Evolutionary conservation across 1,284 basidiomycete species (phyloP), one percentile per base, ranked within the genome.

Genomic region (Meripilus lineatus): DNA sequence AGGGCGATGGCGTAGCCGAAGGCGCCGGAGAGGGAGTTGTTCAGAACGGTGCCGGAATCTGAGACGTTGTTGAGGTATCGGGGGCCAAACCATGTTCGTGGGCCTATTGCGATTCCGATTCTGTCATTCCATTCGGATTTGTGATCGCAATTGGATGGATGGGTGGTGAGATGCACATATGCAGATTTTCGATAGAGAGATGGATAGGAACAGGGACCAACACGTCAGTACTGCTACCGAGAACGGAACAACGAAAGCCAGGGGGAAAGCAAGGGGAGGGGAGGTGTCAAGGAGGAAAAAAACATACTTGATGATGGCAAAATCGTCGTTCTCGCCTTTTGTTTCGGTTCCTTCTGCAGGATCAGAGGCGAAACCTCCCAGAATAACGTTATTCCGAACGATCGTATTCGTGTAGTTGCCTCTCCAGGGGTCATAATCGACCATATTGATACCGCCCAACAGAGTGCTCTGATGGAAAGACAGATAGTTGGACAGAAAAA

Each of bases 361-460:
- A 42, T 70, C 67, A 15, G 75, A 77, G 3, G 84, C 76, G 51
- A 84, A 85, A 7, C 79, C 85, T 23, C 85, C 86, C 4, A 72
- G 53, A 50, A 92, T 82, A 14, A 60, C 71, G 58, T 93, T 93
- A 58, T 84, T 74, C 38, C 72, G 74, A 13, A 93, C 86, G 22
- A 86, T 63, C 6, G 81, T 82, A 30, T 77, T 73, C 0, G 73
- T 72, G 59, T 77, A 93, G 59, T 89, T 69, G 0, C 89, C 90
- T n/a, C 58, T 57, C 69, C 75, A 91, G 0, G 91, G 89, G 4
- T 69, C 57, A 46, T 81, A 80, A 57, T 93, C 89, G 10, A 93
- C 90, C 71, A 91, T 60, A 54, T 87, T 88, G 51, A 92, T 89
- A 13, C 89, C 88, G 30, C 88, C 88, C 11, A 90, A 69, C 2